These are phyloP conservation scores for Pleurotus platypus DNA, from an alignment of 768 basidiomycete genomes.

Conservation along the genomic window DNA sequence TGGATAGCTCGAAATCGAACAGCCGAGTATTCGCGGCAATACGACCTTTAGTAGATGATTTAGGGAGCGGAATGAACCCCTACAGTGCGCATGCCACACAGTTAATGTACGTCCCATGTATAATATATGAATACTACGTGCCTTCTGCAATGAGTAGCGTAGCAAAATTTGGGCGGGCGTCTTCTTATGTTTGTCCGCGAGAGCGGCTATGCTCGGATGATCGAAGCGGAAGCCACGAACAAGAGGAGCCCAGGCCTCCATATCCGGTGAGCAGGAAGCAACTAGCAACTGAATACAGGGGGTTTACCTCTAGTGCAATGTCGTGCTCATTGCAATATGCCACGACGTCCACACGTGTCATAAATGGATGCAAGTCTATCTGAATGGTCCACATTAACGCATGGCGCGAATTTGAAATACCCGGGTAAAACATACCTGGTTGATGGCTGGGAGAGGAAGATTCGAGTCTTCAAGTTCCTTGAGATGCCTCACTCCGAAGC, in stretches of 20 bases:
- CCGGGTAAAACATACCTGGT: slow-evolving; percentile 43
- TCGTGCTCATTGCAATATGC: slow-evolving; percentile 50
- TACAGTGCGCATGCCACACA: slow-evolving; percentile 12
- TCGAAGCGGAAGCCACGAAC: slow-evolving; percentile 64
- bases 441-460: slow-evolving; percentile 50
- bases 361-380: slow-evolving; percentile 67
- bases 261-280: too few relatives aligned
- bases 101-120: too few relatives aligned
- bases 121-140: slow-evolving; percentile 16
- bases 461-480: slow-evolving; percentile 44
- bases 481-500: slow-evolving; percentile 57
- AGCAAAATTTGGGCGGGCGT: slow-evolving; percentile 58
- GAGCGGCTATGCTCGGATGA: slow-evolving; percentile 44
- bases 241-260: slow-evolving; percentile 70
- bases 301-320: slow-evolving; percentile 59
- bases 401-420: slow-evolving; percentile 1
- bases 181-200: slow-evolving; percentile 55
- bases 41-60: slow-evolving; percentile 49
- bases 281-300: background rate
- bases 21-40: slow-evolving; percentile 59
- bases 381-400: slow-evolving; percentile 14
- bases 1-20: slow-evolving; percentile 57
- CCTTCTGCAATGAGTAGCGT: slow-evolving; percentile 80
- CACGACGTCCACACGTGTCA: slow-evolving; percentile 62
- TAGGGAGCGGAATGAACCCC: slow-evolving; percentile 65